phyloP scores from a whole-genome alignment of 2,329 filamentous ascomycete genomes.

The Epicoccum sorghinum region DNA sequence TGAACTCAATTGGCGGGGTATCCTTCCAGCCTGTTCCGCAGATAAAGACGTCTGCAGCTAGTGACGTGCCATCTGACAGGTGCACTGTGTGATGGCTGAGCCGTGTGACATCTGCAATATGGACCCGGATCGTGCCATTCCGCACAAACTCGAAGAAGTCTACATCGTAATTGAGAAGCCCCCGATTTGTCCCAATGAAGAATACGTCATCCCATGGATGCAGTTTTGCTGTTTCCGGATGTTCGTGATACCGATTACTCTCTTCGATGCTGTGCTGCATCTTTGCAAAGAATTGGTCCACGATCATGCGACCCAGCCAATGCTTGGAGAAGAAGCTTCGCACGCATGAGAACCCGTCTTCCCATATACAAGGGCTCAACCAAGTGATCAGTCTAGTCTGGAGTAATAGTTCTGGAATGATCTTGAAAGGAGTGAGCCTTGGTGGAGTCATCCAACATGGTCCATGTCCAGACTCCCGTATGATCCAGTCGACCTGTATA shows the following conservation, averaged over 20 bases:
- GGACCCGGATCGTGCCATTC: conserved; percentile 59
- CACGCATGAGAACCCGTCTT: conserved; percentile 65
- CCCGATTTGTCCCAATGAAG: conserved; percentile 62
- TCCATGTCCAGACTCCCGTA: conserved; percentile 62
- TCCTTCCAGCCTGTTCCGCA: conserved; percentile 65
- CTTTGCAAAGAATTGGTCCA: conserved; percentile 61
- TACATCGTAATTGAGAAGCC: conserved; percentile 64
- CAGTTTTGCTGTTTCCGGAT: conserved; percentile 49
- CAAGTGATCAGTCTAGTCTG: conserved; percentile 71
- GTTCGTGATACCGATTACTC: conserved; percentile 53
- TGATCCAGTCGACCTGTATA: conserved; percentile 63
- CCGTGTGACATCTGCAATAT: conserved; percentile 60
- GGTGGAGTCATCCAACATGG: conserved; percentile 65
- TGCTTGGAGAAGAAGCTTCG: conserved; percentile 64
- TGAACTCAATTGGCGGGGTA: conserved; percentile 60
- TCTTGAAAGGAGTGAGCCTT: conserved; percentile 69
- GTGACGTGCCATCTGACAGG: conserved; percentile 52
- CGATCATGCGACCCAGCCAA: conserved; percentile 60
- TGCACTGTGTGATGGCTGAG: conserved; percentile 56
- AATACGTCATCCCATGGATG: conserved; percentile 51
- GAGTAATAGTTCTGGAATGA: conserved; percentile 69
- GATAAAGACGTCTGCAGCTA: conserved; percentile 60
- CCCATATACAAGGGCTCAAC: conserved; percentile 76
- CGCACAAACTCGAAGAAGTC: conserved; percentile 64
- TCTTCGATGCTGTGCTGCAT: conserved; percentile 59